Conservation (phyloP, 768 basidiomycete genomes). For the Lyophyllum decastes region DNA sequence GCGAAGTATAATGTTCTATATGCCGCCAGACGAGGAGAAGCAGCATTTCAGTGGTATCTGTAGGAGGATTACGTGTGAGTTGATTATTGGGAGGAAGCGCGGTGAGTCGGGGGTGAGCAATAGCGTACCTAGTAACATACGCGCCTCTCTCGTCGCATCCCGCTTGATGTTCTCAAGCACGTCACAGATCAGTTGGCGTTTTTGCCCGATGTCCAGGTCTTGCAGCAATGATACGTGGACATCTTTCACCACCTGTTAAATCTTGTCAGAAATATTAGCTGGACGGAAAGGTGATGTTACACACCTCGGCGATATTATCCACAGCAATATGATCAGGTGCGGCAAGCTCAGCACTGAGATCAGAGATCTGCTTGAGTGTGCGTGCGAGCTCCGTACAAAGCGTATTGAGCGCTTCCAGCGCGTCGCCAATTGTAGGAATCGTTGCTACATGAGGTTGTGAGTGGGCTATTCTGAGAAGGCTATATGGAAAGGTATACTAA, state of each 20-base stretch:
- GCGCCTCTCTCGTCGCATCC: slow-evolving; percentile 44
- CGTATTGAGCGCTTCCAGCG: slow-evolving; percentile 64
- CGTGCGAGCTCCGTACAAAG: slow-evolving; percentile 62
- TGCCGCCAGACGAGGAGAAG: slow-evolving; percentile 84
- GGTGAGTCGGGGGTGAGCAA: not conserved
- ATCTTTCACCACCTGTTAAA: slow-evolving; percentile 46
- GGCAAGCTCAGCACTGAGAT: slow-evolving; percentile 69
- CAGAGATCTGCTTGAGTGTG: slow-evolving; percentile 65
- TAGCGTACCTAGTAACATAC: slow-evolving; percentile 56
- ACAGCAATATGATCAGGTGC: slow-evolving; percentile 71
- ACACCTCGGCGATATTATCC: slow-evolving; percentile 73
- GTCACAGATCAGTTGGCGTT: slow-evolving; percentile 63
- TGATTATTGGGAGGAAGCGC: not conserved
- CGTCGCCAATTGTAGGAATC: slow-evolving; percentile 75
- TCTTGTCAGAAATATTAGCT: not conserved
- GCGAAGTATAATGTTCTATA: slow-evolving; percentile 59
- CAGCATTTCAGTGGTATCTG: slow-evolving; percentile 77
- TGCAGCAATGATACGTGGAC: slow-evolving; percentile 57
- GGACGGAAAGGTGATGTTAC: slow-evolving; percentile 10
- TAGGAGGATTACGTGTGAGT: not conserved
- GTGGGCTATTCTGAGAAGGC: not conserved
- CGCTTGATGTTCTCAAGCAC: slow-evolving; percentile 52
- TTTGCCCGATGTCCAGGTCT: slow-evolving; percentile 69
- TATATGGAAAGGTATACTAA: slow-evolving; percentile 41
- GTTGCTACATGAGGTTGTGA: slow-evolving; percentile 48